phyloP scores from a whole-genome alignment of 2,329 filamentous ascomycete species.

The Chrysosphaeria jannelii region DNA sequence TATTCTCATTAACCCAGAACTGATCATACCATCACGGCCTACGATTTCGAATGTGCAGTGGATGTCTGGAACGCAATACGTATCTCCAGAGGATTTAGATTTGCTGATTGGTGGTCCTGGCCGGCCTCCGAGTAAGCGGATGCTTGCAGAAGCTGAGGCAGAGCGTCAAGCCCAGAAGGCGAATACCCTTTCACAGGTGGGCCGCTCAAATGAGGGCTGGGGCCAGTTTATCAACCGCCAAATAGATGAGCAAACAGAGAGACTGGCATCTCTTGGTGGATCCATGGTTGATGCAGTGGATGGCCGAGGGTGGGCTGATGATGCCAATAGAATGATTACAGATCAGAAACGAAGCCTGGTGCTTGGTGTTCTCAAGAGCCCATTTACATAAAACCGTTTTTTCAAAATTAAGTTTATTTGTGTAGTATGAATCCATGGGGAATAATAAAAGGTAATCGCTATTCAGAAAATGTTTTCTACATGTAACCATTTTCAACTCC shows the following conservation, averaged over 20 bases:
- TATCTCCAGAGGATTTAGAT: constrained; percentile 68
- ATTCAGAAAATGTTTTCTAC: too few relatives aligned
- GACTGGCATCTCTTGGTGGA: too few relatives aligned
- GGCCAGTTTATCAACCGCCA: constrained; percentile 62
- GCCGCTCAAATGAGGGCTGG: constrained; percentile 28
- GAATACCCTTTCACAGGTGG: constrained; percentile 3
- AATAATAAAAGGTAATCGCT: too few relatives aligned
- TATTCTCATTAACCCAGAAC: constrained; percentile 46
- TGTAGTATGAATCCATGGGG: too few relatives aligned
- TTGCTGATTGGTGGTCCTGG: constrained; percentile 70
- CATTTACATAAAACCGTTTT: constrained; percentile 13
- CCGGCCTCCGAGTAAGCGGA: constrained; percentile 63
- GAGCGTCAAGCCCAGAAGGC: constrained; percentile 21
- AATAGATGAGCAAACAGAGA: constrained; percentile 73
- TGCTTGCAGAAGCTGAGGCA: constrained; percentile 54
- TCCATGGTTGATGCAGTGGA: constrained; percentile 68
- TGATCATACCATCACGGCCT: constrained; percentile 46
- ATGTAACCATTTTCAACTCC: too few relatives aligned
- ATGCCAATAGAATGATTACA: constrained; percentile 61
- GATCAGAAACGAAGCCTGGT: constrained; percentile 71
- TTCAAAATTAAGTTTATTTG: background rate
- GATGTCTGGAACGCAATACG: constrained; percentile 81
- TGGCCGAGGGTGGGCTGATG: constrained; percentile 58
- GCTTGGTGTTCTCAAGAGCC: constrained; percentile 34
- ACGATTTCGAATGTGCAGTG: constrained; percentile 91